Conservation (phyloP, 306 rosid species). For the Dalbergia cultrata region DNA sequence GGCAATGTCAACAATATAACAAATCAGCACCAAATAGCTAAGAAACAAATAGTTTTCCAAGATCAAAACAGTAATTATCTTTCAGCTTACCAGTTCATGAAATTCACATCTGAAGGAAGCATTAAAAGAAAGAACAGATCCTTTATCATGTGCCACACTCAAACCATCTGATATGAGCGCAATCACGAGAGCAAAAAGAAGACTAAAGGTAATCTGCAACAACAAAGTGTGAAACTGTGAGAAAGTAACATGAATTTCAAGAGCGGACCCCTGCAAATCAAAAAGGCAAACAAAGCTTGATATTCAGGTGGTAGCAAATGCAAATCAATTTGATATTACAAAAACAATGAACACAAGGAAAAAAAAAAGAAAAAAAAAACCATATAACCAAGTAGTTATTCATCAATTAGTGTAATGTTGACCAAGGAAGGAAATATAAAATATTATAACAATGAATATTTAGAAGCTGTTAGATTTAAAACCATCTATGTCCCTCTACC, state of each 20-base stretch:
- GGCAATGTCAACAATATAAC: slow-evolving; percentile 40
- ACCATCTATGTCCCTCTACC: background rate
- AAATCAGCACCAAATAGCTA: slow-evolving; percentile 40
- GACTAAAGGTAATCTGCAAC: slow-evolving; percentile 90
- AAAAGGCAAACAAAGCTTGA: slow-evolving; percentile 19
- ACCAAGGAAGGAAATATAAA: slow-evolving; percentile 9
- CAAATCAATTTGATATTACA: background rate
- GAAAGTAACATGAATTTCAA: slow-evolving; percentile 30
- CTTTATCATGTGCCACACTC: slow-evolving; percentile 86
- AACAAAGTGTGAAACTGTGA: slow-evolving; percentile 41
- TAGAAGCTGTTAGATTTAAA: background rate
- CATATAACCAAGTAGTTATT: background rate
- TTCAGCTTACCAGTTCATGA: slow-evolving; percentile 78
- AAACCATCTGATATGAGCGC: slow-evolving; percentile 89
- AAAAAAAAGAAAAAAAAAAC: background rate
- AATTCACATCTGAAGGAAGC: slow-evolving; percentile 81
- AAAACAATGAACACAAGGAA: background rate
- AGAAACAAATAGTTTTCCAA: slow-evolving; percentile 34
- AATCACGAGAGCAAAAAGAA: slow-evolving; percentile 85
- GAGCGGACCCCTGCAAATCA: background rate
- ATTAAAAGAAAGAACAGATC: slow-evolving; percentile 77
- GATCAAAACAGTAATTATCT: slow-evolving; percentile 27
- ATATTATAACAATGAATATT: background rate
- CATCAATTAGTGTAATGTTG: background rate
- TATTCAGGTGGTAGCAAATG: background rate